These are phyloP conservation scores for Dictyostelium firmibasis DNA, from an alignment of 78 protist species.

Conservation along the genomic window DNA sequence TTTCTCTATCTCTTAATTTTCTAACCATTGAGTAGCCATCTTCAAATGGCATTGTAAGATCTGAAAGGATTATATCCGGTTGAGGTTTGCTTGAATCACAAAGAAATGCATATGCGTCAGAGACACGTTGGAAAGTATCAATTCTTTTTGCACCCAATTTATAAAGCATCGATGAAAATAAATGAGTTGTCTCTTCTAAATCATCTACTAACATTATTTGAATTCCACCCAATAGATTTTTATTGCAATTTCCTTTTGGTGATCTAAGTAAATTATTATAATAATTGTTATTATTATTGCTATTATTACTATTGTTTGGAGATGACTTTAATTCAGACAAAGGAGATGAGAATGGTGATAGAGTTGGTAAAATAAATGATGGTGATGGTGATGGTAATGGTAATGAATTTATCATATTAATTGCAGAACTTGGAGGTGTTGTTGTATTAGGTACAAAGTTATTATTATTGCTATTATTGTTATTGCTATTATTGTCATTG, in stretches of 20 bases:
- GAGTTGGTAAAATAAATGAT: not conserved
- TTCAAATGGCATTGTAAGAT: slow-evolving; percentile 44
- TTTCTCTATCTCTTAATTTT: slow-evolving; percentile 13
- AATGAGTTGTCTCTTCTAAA: slow-evolving; percentile 31
- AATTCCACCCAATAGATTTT: not conserved
- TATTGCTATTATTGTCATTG: not conserved
- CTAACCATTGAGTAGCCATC: slow-evolving; percentile 45
- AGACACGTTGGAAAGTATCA: not conserved
- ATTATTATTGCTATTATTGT: not conserved
- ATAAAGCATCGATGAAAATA: slow-evolving; percentile 36
- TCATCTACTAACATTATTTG: slow-evolving; percentile 37
- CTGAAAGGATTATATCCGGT: slow-evolving; percentile 35
- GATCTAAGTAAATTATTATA: not conserved
- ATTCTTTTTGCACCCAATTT: slow-evolving; percentile 29
- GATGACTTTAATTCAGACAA: not conserved
- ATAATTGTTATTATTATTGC: not conserved
- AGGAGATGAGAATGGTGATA: not conserved
- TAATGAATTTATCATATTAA: not conserved
- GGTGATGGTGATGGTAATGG: slow-evolving; percentile 14
- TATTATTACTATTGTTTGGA: not conserved
- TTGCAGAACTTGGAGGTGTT: not conserved
- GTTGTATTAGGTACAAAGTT: too few species aligned
- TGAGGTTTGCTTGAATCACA: not conserved
- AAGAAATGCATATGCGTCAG: not conserved
- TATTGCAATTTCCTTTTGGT: not conserved